Percentiles rank a stretch among this genome's conserved stretches.
Conservation (phyloP, 805 yeast genomes). For the Spathaspora arborariae region DNA sequence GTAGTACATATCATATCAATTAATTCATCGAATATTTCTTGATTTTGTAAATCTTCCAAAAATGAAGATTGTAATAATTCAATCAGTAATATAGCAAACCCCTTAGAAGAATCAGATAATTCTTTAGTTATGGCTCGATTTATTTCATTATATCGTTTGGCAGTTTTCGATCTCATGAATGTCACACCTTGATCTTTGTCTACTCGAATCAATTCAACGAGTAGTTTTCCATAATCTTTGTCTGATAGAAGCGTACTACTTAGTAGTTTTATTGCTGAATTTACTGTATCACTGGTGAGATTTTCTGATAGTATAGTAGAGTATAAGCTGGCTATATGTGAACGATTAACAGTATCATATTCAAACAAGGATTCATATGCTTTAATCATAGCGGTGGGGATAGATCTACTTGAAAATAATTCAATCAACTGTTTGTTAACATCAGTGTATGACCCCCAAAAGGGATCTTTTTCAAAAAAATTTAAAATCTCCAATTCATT, state of each 20-base stretch:
- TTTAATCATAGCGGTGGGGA: not conserved
- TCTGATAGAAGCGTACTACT: conserved; percentile 14
- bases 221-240: conserved; percentile 24
- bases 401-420: not conserved
- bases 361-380: conserved; percentile 3
- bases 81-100: conserved; percentile 26
- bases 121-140: conserved; percentile 31
- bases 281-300: not conserved
- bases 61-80: conserved; percentile 33
- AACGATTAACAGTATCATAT: not conserved
- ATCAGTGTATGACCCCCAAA: not conserved
- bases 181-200: conserved; percentile 25
- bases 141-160: conserved; percentile 19
- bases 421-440: not conserved
- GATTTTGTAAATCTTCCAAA: conserved; percentile 12
- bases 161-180: conserved; percentile 27
- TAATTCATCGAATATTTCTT: conserved; percentile 20
- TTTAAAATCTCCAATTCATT: conserved; percentile 4
- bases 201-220: conserved; percentile 28
- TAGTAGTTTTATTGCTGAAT: conserved; percentile 1
- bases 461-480: not conserved
- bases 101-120: conserved; percentile 16
- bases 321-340: conserved; percentile 2
- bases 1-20: conserved; percentile 20
- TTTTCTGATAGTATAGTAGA: conserved; percentile 1